These are phyloP conservation scores for Leccinum boreale DNA, from an alignment of 768 basidiomycete genomes.

Conservation along the genomic window DNA sequence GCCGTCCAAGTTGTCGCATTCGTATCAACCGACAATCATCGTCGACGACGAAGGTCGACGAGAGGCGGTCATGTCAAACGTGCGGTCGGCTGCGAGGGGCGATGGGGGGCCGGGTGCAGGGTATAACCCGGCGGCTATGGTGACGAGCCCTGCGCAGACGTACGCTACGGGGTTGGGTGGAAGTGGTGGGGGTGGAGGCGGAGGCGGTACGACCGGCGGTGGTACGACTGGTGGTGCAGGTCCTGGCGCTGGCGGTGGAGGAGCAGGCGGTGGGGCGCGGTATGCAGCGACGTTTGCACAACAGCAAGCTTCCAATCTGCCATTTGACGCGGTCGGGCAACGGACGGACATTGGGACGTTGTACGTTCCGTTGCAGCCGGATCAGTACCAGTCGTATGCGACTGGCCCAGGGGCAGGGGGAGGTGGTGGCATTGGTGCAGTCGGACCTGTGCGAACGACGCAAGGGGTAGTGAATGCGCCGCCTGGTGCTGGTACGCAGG, in stretches of 20 bases:
- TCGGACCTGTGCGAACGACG: slow-evolving; percentile 30
- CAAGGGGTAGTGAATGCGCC: slow-evolving; percentile 42
- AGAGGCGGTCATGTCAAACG: slow-evolving; percentile 80
- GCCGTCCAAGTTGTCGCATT: slow-evolving; percentile 32
- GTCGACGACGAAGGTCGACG: slow-evolving; percentile 68
- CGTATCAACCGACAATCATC: slow-evolving; percentile 53
- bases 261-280: slow-evolving; percentile 36
- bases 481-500: slow-evolving; percentile 6
- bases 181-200: neutral
- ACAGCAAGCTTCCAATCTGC: slow-evolving; percentile 28
- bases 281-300: slow-evolving; percentile 57
- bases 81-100: slow-evolving; percentile 58
- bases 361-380: slow-evolving; percentile 82
- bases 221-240: neutral
- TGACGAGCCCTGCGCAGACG: slow-evolving; percentile 74
- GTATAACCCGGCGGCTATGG: slow-evolving; percentile 49
- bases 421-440: slow-evolving; percentile 27
- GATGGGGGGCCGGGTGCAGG: slow-evolving; percentile 40
- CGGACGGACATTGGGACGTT: slow-evolving; percentile 64
- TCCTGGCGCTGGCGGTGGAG: slow-evolving; percentile 1
- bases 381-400: slow-evolving; percentile 63
- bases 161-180: slow-evolving; percentile 43
- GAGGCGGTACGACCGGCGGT: neutral
- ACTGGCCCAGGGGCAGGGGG: slow-evolving; percentile 18
- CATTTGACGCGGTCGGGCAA: slow-evolving; percentile 62